Evolutionary conservation across 768 basidiomycete genomes (phyloP).

Genomic region (Russula sp.): DNA sequence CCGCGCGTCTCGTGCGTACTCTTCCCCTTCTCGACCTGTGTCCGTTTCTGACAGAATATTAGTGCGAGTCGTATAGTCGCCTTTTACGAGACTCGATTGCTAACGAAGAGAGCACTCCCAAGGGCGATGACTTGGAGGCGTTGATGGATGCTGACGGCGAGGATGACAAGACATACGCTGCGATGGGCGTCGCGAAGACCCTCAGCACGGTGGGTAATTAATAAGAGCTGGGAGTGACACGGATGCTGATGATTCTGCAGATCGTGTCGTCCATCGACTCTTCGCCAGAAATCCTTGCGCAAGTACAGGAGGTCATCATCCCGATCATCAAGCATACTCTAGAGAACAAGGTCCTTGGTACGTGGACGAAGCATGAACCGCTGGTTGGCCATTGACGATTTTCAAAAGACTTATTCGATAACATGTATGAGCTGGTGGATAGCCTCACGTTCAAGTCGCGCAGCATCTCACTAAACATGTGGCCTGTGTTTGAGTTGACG

Average conservation of each 20-base stretch:
- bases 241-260: slow-evolving; percentile 31
- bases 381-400: not conserved
- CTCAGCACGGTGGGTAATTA: slow-evolving; percentile 55
- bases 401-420: slow-evolving; percentile 74
- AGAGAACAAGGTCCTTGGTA: slow-evolving; percentile 70
- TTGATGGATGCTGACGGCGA: slow-evolving; percentile 46
- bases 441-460: slow-evolving; percentile 76
- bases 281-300: slow-evolving; percentile 63
- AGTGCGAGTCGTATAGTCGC: slow-evolving; percentile 82
- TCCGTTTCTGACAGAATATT: not conserved
- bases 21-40: not conserved
- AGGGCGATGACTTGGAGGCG: slow-evolving; percentile 49
- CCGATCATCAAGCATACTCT: slow-evolving; percentile 73
- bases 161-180: slow-evolving; percentile 81
- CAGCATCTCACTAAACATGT: slow-evolving; percentile 71
- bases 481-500: slow-evolving; percentile 80
- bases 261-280: slow-evolving; percentile 69
- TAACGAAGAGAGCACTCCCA: slow-evolving; percentile 41
- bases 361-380: slow-evolving; percentile 22
- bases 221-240: not conserved
- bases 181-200: slow-evolving; percentile 84
- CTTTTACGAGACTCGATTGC: slow-evolving; percentile 60
- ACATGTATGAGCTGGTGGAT: slow-evolving; percentile 81
- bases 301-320: slow-evolving; percentile 76
- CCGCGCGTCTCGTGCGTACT: slow-evolving; percentile 59